Evolutionary conservation across 805 yeast genomes (phyloP).

Genomic region (Middelhovenomyces tepae): DNA sequence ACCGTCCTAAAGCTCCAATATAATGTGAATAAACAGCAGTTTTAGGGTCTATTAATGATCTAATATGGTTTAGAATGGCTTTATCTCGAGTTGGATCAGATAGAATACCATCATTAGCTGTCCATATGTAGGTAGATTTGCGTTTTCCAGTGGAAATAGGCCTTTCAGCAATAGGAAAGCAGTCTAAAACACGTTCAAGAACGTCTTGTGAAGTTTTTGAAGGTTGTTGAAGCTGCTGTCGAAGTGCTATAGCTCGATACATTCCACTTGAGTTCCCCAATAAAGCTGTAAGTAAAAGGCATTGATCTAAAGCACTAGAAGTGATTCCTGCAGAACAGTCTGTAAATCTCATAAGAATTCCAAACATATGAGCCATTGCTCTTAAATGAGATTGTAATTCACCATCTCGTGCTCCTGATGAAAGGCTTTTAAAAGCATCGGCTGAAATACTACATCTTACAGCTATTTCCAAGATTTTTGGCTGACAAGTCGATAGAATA

Average conservation of each 20-base stretch:
- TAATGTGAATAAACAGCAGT: constrained; percentile 14
- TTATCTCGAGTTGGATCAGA: constrained; percentile 14
- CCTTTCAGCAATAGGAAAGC: constrained; percentile 18
- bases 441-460: constrained; percentile 9
- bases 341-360: constrained; percentile 17
- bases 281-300: constrained; percentile 17
- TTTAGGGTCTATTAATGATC: constrained; percentile 12
- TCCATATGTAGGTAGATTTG: constrained; percentile 12
- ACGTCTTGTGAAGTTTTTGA: constrained; percentile 8
- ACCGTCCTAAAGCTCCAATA: constrained; percentile 20
- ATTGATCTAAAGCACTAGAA: constrained; percentile 16
- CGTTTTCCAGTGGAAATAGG: constrained; percentile 13
- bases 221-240: constrained; percentile 8
- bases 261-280: constrained; percentile 23
- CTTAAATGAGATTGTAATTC: constrained; percentile 2
- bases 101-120: constrained; percentile 13
- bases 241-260: constrained; percentile 16
- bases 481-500: constrained; percentile 21
- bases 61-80: constrained; percentile 14
- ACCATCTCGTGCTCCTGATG: constrained; percentile 1
- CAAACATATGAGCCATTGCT: constrained; percentile 23
- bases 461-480: constrained; percentile 15
- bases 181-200: constrained; percentile 17
- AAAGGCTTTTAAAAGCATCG: neutral
- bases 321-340: constrained; percentile 15